These are phyloP conservation scores for Cladophialophora chaetospira DNA, from an alignment of 2,329 filamentous ascomycete genomes.

Conservation along the genomic window DNA sequence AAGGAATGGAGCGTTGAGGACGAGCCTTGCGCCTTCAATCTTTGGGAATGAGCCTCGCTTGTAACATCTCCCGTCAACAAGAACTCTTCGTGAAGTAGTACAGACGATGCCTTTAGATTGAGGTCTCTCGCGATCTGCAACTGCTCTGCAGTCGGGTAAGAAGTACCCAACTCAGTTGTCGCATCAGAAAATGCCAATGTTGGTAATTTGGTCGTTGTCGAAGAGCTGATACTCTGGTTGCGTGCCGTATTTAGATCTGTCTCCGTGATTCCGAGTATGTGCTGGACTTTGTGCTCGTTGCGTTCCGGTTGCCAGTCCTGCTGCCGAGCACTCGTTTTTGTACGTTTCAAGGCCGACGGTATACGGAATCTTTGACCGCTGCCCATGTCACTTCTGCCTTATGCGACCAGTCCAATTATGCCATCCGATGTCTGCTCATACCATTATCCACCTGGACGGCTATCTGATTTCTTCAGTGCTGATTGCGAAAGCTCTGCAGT, in stretches of 20 bases:
- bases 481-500: not conserved
- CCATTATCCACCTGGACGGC: not conserved
- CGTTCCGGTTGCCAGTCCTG: conserved; percentile 19
- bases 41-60: conserved; percentile 3
- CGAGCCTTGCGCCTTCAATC: conserved; percentile 35
- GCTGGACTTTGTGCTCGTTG: conserved; percentile 28
- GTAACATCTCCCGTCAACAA: conserved; percentile 9
- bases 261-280: conserved; percentile 32
- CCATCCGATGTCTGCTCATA: conserved; percentile 1
- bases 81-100: conserved; percentile 28
- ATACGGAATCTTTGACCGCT: conserved; percentile 25
- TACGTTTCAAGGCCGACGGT: conserved; percentile 18
- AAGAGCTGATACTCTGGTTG: conserved; percentile 32
- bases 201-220: conserved; percentile 23
- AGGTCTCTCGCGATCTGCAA: conserved; percentile 9
- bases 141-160: conserved; percentile 15
- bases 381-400: conserved; percentile 16
- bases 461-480: not conserved
- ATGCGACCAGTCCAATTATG: not conserved
- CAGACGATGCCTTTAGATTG: conserved; percentile 28
- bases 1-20: conserved; percentile 51
- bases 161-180: conserved; percentile 31
- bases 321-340: conserved; percentile 16
- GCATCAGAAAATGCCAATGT: conserved; percentile 31
- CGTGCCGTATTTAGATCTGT: conserved; percentile 26